phyloP scores from a whole-genome alignment of 495 filamentous ascomycete species.

The Glutinoglossum americanum region DNA sequence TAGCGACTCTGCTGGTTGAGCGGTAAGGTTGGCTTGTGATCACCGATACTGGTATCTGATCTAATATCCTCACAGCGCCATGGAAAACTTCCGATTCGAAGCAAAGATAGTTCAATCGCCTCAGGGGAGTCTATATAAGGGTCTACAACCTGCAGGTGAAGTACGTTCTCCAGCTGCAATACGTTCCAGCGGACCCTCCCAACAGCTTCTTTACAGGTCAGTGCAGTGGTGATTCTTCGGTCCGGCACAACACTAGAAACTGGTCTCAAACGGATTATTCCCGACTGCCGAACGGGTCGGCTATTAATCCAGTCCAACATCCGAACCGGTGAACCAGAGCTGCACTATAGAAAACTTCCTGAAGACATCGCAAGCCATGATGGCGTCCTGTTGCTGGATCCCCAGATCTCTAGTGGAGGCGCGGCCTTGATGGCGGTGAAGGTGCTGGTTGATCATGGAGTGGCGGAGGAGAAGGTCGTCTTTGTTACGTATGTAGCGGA shows the following conservation, averaged over 20 bases:
- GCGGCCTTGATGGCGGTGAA: conserved; percentile 92
- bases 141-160: conserved; percentile 40
- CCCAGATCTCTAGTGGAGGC: conserved; percentile 84
- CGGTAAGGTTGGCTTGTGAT: conserved; percentile 25
- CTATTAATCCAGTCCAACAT: conserved; percentile 78
- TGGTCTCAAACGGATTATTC: conserved; percentile 69
- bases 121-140: conserved; percentile 38
- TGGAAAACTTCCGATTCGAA: conserved; percentile 48
- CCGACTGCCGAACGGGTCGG: conserved; percentile 75
- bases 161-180: neutral
- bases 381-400: conserved; percentile 68
- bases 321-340: conserved; percentile 66
- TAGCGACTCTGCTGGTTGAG: conserved; percentile 68
- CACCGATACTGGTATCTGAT: neutral
- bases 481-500: conserved; percentile 76
- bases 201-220: conserved; percentile 22
- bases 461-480: conserved; percentile 64
- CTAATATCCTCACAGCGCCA: conserved; percentile 28
- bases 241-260: conserved; percentile 75
- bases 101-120: conserved; percentile 44
- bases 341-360: conserved; percentile 71
- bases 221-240: conserved; percentile 71
- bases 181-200: neutral
- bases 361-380: conserved; percentile 45
- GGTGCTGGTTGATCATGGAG: conserved; percentile 82